Evolutionary conservation across 2,329 filamentous ascomycete species (phyloP).

Genomic region (Fusarium transvaalense): DNA sequence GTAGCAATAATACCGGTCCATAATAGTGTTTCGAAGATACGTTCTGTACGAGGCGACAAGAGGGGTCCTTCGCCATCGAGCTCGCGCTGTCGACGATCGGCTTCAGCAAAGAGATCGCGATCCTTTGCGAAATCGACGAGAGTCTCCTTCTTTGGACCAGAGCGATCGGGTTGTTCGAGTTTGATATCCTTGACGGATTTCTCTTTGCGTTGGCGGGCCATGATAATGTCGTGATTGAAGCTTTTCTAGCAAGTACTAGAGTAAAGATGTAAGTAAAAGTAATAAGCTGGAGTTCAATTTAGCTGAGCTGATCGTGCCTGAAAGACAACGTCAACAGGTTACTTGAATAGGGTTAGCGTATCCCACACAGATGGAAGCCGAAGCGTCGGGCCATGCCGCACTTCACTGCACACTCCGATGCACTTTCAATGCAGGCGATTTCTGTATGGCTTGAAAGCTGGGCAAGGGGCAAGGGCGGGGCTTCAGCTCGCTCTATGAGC

Average conservation of each 20-base stretch:
- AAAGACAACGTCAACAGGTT: slow-evolving; percentile 32
- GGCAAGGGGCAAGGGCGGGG: slow-evolving; percentile 1
- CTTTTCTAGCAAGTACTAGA: neutral
- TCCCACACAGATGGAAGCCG: neutral
- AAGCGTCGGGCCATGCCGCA: slow-evolving; percentile 27
- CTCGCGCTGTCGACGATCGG: slow-evolving; percentile 56
- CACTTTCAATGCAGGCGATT: neutral
- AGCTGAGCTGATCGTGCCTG: slow-evolving; percentile 3
- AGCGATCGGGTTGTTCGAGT: slow-evolving; percentile 77
- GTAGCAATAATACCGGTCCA: slow-evolving; percentile 74
- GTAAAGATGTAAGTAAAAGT: slow-evolving; percentile 8
- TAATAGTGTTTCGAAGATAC: slow-evolving; percentile 67
- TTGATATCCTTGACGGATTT: slow-evolving; percentile 66
- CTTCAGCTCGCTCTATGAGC: slow-evolving; percentile 10
- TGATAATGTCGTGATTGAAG: slow-evolving; percentile 45
- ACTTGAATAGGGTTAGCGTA: slow-evolving; percentile 22
- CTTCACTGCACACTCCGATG: slow-evolving; percentile 2
- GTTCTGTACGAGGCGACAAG: slow-evolving; percentile 62
- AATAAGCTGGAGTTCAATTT: slow-evolving; percentile 12
- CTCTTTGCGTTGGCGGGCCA: slow-evolving; percentile 65
- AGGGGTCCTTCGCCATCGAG: slow-evolving; percentile 52
- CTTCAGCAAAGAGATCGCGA: slow-evolving; percentile 67
- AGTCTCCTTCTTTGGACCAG: slow-evolving; percentile 71
- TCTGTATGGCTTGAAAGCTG: slow-evolving; percentile 23
- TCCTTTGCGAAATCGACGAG: slow-evolving; percentile 80